phyloP scores from a whole-genome alignment of 2,329 filamentous ascomycete species.

The Massarina eburnea region DNA sequence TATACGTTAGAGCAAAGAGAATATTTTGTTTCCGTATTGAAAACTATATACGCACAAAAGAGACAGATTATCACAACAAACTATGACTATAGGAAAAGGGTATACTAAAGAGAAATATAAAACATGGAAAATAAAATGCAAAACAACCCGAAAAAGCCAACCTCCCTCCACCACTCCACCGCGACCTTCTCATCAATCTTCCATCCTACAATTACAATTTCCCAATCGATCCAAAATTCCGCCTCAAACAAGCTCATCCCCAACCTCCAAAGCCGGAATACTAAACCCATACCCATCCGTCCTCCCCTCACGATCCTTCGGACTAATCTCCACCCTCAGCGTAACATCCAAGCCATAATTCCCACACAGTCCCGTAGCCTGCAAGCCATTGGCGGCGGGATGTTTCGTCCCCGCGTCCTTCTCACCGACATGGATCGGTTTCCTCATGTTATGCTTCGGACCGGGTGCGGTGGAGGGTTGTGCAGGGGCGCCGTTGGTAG shows the following conservation, averaged over 20 bases:
- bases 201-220: not conserved
- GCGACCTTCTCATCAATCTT: not conserved
- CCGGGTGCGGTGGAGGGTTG: slow-evolving; percentile 23
- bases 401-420: slow-evolving; percentile 76
- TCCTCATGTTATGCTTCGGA: slow-evolving; percentile 62
- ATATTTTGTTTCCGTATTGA: too few relatives aligned
- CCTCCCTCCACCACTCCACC: not conserved
- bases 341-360: slow-evolving; percentile 50
- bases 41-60: too few relatives aligned
- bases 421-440: slow-evolving; percentile 75
- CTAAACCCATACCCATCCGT: slow-evolving; percentile 55
- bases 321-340: slow-evolving; percentile 52
- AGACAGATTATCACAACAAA: too few relatives aligned
- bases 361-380: slow-evolving; percentile 47
- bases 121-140: not conserved
- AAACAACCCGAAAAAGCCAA: not conserved
- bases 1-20: too few relatives aligned
- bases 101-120: not conserved
- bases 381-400: slow-evolving; percentile 61
- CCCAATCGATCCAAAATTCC: not conserved
- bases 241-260: not conserved
- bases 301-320: slow-evolving; percentile 45
- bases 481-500: slow-evolving; percentile 32
- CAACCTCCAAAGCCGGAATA: slow-evolving; percentile 47
- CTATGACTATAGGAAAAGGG: slow-evolving; percentile 1